A percentile compares a stretch with the other conserved stretches of the same genome.
phyloP scores from a whole-genome alignment of 345 rosid genomes.

The Pistacia atlantica region DNA sequence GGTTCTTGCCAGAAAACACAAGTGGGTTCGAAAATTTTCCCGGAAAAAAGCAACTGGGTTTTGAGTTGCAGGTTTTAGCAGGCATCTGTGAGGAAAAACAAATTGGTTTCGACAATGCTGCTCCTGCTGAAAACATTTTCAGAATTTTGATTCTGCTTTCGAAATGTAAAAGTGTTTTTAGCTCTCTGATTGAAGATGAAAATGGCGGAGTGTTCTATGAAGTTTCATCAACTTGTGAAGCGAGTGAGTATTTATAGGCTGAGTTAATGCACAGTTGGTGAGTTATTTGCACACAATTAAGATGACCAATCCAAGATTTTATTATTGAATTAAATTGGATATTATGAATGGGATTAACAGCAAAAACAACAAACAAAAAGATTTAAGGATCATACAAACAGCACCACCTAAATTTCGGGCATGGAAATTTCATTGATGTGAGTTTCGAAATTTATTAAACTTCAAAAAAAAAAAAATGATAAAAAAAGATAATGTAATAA shows the following conservation, averaged over 20 bases:
- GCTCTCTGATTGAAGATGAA: neutral
- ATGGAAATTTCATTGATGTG: too few relatives aligned
- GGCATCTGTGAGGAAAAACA: slow-evolving; percentile 21
- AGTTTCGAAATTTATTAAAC: too few relatives aligned
- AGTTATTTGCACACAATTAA: neutral
- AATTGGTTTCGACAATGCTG: slow-evolving; percentile 33
- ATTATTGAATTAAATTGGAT: neutral
- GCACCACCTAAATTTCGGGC: too few relatives aligned
- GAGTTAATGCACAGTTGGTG: neutral
- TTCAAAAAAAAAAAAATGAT: too few relatives aligned
- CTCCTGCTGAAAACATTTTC: slow-evolving; percentile 27
- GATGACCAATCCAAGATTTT: neutral
- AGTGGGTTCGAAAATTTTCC: slow-evolving; percentile 18
- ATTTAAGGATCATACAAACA: too few relatives aligned
- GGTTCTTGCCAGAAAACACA: neutral
- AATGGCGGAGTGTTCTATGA: neutral
- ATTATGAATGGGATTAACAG: neutral
- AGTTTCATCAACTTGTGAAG: neutral
- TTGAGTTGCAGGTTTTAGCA: slow-evolving; percentile 17
- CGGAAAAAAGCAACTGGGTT: slow-evolving; percentile 19
- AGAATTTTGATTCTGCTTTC: neutral
- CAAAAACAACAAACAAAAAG: neutral
- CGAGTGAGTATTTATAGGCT: too few relatives aligned
- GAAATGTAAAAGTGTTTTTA: neutral
- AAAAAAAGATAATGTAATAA: too few relatives aligned